Base-by-base conservation (phyloP, 495 filamentous ascomycete genomes). In the Trichoderma reesei region DNA sequence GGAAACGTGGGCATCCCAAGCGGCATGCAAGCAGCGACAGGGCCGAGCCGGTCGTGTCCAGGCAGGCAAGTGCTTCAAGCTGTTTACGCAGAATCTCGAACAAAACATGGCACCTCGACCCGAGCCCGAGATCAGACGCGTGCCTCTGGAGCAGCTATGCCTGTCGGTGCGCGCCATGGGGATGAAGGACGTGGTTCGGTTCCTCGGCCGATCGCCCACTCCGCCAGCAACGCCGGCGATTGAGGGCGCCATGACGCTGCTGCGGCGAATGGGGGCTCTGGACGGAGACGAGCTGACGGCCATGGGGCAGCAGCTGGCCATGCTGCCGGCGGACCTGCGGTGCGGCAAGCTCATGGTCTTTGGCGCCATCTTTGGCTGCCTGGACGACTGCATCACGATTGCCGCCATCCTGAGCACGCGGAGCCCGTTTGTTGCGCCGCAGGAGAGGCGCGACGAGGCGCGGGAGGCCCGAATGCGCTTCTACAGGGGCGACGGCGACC, bases 341-440 rank as follows among this genome's bases (percentile, higher is more conserved):
- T 96, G 90, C 72, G 89, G 88, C 20, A 98, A 98, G 74, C 83
- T 98, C 8, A 89, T 98, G 84, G 91, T 98, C 16, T 96, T 95
- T 68, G 95, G 94, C 16, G 88, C 91, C 2, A 93, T 91, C 51
- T 98, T 98, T 70, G 88, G 89, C 20, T 96, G 91, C 68, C 85
- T 98, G 16, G 90, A 96, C 68, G 82, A 92, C 51, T 90, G 87
- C 66, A 79, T 98, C 63, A 91, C 88, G n/a, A 92, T 98, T 67
- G 88, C 94, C 1, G 87, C 91, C 20, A 94, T 96, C 56, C 80
- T 98, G 6, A 96, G 91, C 44, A 85, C 89, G 39, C 87, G 85
- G 66, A 88, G 83, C 64, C 94, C 95, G 0, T 98, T 98, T 72
- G 73, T 96, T 11, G 88, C 86, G 0, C 91, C 92, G 0, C 81